phyloP scores from a whole-genome alignment of 2,329 filamentous ascomycete genomes.

The Remersonia thermophila region DNA sequence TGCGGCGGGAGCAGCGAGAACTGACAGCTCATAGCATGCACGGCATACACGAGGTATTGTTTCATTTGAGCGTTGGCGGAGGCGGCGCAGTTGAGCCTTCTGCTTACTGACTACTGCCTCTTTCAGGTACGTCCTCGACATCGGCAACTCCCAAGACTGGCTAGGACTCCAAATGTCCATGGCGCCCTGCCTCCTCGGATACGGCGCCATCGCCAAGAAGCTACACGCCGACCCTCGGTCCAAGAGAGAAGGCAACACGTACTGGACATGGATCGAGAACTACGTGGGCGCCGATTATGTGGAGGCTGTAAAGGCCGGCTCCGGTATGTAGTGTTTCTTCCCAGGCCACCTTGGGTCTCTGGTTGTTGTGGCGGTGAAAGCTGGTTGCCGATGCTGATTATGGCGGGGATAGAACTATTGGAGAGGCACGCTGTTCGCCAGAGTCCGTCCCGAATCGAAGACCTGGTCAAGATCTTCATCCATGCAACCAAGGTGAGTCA shows the following conservation, averaged over 20 bases:
- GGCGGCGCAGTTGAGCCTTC: too few species aligned
- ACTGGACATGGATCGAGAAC: slow-evolving; percentile 86
- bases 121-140: slow-evolving; percentile 65
- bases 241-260: slow-evolving; percentile 53
- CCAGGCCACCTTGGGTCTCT: too few species aligned
- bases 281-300: slow-evolving; percentile 73
- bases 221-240: slow-evolving; percentile 53
- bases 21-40: slow-evolving; percentile 25
- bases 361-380: background rate
- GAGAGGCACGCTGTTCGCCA: slow-evolving; percentile 64
- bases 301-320: slow-evolving; percentile 57
- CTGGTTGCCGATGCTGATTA: slow-evolving; percentile 2
- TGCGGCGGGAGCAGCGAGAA: background rate
- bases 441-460: slow-evolving; percentile 64
- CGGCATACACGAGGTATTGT: slow-evolving; percentile 24
- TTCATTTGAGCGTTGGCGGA: too few species aligned
- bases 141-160: slow-evolving; percentile 80
- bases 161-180: slow-evolving; percentile 74
- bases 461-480: slow-evolving; percentile 73
- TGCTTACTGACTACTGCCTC: slow-evolving; percentile 4
- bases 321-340: slow-evolving; percentile 47
- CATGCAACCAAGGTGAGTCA: slow-evolving; percentile 65
- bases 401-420: slow-evolving; percentile 54
- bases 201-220: slow-evolving; percentile 64
- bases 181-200: slow-evolving; percentile 81